Evolutionary conservation across 306 rosid species (phyloP).

Genomic region (Lathyrus sativus): DNA sequence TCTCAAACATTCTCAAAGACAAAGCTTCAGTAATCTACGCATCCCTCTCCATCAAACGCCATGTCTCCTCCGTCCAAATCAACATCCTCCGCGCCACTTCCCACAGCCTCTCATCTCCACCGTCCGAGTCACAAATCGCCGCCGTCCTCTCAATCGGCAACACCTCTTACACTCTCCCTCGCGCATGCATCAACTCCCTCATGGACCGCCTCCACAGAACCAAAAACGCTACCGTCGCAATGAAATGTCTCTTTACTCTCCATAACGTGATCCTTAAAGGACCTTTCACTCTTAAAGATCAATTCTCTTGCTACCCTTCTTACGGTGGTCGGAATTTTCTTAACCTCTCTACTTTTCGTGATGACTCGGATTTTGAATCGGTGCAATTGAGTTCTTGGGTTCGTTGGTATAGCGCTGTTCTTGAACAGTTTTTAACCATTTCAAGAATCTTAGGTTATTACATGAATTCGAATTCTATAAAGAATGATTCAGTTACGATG

Average conservation of each 20-base stretch:
- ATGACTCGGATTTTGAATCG: slow-evolving; percentile 50
- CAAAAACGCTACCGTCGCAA: slow-evolving; percentile 63
- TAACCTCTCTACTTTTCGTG: slow-evolving; percentile 63
- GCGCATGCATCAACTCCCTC: slow-evolving; percentile 59
- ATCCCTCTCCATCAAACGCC: slow-evolving; percentile 52
- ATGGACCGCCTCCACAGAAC: slow-evolving; percentile 79
- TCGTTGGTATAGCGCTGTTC: slow-evolving; percentile 65
- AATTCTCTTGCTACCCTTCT: slow-evolving; percentile 53
- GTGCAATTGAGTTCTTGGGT: slow-evolving; percentile 69
- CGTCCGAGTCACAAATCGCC: slow-evolving; percentile 51
- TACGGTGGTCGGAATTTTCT: slow-evolving; percentile 73
- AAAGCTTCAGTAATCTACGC: slow-evolving; percentile 67
- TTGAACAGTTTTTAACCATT: slow-evolving; percentile 59
- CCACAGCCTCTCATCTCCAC: slow-evolving; percentile 53
- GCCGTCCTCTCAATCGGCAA: slow-evolving; percentile 50
- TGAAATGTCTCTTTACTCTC: slow-evolving; percentile 73
- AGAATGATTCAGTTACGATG: too few relatives aligned
- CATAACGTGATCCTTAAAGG: slow-evolving; percentile 59
- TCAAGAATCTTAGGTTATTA: slow-evolving; percentile 55
- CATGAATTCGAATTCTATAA: too few relatives aligned
- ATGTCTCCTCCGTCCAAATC: slow-evolving; percentile 46
- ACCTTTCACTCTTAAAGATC: slow-evolving; percentile 56
- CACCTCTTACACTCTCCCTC: slow-evolving; percentile 44
- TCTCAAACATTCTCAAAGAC: slow-evolving; percentile 64
- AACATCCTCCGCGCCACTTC: slow-evolving; percentile 81